Percentiles rank a stretch among this genome's conserved stretches.
Conservation (phyloP, 345 rosid species). For the Rhodomyrtus tomentosa region DNA sequence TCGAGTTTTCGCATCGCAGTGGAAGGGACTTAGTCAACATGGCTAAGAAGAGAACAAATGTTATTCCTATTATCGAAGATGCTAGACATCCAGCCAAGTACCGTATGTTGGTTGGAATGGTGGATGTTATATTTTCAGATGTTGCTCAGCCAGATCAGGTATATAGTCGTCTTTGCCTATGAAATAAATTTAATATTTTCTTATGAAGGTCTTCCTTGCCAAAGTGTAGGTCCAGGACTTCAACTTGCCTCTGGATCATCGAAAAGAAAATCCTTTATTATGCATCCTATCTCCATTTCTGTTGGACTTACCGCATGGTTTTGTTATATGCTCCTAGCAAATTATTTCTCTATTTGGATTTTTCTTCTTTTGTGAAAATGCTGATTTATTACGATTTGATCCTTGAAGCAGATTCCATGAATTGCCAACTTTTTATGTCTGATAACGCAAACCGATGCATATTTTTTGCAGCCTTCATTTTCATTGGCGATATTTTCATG, state of each 20-base stretch:
- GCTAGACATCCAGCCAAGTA: conserved; percentile 96
- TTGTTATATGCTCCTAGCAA: neutral
- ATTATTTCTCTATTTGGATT: neutral
- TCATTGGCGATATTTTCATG: neutral
- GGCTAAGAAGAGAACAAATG: conserved; percentile 94
- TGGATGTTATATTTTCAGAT: conserved; percentile 95
- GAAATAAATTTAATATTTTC: neutral
- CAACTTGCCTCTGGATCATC: neutral
- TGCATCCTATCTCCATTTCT: neutral
- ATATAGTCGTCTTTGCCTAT: neutral
- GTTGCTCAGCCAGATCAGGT: conserved; percentile 99
- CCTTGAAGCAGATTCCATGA: neutral
- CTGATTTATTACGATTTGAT: neutral
- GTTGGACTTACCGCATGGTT: neutral
- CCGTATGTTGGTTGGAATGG: conserved; percentile 95
- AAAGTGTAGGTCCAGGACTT: neutral
- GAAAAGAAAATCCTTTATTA: neutral
- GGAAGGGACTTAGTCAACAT: conserved; percentile 95
- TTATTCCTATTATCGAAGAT: conserved; percentile 93
- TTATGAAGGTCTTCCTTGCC: neutral
- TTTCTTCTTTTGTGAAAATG: neutral
- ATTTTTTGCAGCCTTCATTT: neutral
- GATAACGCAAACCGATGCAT: neutral
- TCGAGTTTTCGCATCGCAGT: conserved; percentile 84
- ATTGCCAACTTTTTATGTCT: neutral